Percentiles rank a stretch among this genome's conserved stretches.
phyloP scores from a whole-genome alignment of 345 rosid species.

The Firmiana major region DNA sequence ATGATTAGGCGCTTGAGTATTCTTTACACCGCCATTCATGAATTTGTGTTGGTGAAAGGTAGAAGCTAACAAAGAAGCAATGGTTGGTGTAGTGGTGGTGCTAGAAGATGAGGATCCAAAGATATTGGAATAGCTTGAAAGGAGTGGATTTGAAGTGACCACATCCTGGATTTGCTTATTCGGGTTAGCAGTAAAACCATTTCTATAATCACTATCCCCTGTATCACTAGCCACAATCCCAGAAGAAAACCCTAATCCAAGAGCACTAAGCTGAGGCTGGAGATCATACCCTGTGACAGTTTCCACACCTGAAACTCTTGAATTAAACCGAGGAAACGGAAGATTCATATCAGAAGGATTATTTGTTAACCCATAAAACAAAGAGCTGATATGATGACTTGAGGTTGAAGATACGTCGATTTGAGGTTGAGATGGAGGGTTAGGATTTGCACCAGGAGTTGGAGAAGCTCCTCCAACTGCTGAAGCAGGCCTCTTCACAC shows the following conservation, averaged over 20 bases:
- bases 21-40: conserved; percentile 32
- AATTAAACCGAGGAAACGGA: conserved; percentile 42
- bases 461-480: conserved; percentile 27
- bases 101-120: conserved; percentile 40
- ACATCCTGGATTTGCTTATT: conserved; percentile 40
- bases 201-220: conserved; percentile 10
- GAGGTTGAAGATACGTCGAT: conserved; percentile 38
- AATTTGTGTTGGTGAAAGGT: conserved; percentile 47
- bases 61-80: conserved; percentile 52
- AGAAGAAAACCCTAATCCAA: conserved; percentile 67
- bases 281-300: conserved; percentile 47
- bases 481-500: conserved; percentile 44
- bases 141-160: conserved; percentile 37
- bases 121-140: conserved; percentile 41
- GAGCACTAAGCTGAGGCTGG: conserved; percentile 46
- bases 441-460: conserved; percentile 20
- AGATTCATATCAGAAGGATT: conserved; percentile 46
- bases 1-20: conserved; percentile 32
- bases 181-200: conserved; percentile 21
- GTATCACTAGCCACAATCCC: conserved; percentile 28
- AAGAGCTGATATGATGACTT: conserved; percentile 42
- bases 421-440: conserved; percentile 33
- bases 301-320: conserved; percentile 30
- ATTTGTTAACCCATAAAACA: conserved; percentile 55
- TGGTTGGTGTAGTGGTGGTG: conserved; percentile 34